phyloP scores from a whole-genome alignment of 768 basidiomycete species.

The Serendipita vermifera region DNA sequence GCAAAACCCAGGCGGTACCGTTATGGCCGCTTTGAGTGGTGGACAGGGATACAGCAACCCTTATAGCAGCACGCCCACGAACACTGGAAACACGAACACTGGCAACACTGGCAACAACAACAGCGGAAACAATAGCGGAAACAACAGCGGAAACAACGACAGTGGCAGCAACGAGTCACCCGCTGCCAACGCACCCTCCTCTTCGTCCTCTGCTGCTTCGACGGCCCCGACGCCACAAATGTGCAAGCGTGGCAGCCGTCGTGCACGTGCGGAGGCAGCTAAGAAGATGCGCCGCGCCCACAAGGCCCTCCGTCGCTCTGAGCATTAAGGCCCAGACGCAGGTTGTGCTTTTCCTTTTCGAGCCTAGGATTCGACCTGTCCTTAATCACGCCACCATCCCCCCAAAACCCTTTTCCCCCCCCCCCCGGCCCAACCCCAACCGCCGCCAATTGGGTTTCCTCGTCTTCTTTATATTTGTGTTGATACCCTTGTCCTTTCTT shows the following conservation, averaged over 20 bases:
- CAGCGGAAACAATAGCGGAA: neutral
- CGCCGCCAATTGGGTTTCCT: too few relatives aligned
- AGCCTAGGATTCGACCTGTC: neutral
- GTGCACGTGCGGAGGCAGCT: neutral
- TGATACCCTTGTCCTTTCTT: too few relatives aligned
- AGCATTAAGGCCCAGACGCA: neutral
- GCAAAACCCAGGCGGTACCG: neutral
- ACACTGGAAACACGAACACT: neutral
- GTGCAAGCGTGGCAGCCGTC: neutral
- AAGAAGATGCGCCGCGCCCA: neutral
- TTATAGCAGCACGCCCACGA: neutral
- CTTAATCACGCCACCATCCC: neutral
- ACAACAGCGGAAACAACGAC: neutral
- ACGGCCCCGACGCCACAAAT: neutral
- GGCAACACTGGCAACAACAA: neutral
- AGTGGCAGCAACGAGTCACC: neutral
- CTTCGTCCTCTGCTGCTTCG: neutral
- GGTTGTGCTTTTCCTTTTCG: neutral
- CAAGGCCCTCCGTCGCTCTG: neutral
- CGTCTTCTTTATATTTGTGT: too few relatives aligned
- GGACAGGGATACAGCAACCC: neutral
- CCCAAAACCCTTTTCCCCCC: too few relatives aligned
- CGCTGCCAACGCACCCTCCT: neutral
- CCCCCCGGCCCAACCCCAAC: too few relatives aligned
- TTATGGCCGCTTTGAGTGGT: neutral